Evolutionary conservation across 352 stramenopile species (phyloP), one percentile per base, ranked within the genome.

Genomic region (Elongisporangium undulatum): DNA sequence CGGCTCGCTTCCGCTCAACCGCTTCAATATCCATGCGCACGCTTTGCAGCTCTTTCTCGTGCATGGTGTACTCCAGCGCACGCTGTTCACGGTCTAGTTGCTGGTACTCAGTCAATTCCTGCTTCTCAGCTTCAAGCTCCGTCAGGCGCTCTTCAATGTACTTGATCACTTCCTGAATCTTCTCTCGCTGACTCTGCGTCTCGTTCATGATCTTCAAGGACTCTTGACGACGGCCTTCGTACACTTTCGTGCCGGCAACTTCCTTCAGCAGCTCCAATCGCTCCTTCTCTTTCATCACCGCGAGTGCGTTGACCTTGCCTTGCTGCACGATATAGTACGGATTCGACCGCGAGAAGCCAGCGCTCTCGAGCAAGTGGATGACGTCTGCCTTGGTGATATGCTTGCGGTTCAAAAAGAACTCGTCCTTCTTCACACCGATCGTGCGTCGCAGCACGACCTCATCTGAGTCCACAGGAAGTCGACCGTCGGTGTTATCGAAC

Each of bases 261-360:
- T 99, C 94, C 75, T 99, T 99, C 4, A 99, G 82, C 53, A 99
- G 75, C 58, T 98, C 88, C 5, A 99, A 75, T 34, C 98, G 84
- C 68, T 99, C 95, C 3, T 72, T 70, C 75, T 99, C 97, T n/a
- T 93, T 96, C 97, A 99, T 99, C 29, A 98, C 84, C 29, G 96
- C 98, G 19, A 99, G 71, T 10, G 93, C 91, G 63, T 99, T 98
- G 20, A 99, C 97, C 64, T 99, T 99, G 26, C 98, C 98, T 76
- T 99, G 98, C 72, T 99, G 95, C 49, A 99, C 97, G 64, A 99
- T 99, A 69, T 99, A 99, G 77, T 99, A 99, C n/a, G 98, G 98
- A 75, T 99, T 99, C 23, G 87, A 95, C 61, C 97, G 96, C 17
- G 95, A 99, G 71, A 99, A 99, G 15, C 98, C 98, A 1, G 98